Conservation (phyloP, 75 land plant species). For the Isoetes taiwanensis region DNA sequence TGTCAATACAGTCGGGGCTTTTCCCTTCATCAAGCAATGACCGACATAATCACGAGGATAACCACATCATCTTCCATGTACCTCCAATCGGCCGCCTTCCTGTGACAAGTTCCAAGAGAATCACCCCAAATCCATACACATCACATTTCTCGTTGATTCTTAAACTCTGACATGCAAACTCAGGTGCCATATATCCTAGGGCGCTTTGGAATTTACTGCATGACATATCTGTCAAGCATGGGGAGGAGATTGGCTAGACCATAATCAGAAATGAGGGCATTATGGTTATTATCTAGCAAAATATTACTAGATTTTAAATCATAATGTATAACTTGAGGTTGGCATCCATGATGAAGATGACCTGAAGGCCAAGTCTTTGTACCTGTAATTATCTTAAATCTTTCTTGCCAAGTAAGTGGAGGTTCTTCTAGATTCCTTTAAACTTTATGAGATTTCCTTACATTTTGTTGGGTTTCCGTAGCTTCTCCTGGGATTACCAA, state of each 20-base stretch:
- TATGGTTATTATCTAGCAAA: conserved; percentile 43
- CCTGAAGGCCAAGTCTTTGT: conserved; percentile 73
- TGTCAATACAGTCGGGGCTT: conserved; percentile 52
- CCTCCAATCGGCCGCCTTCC: conserved; percentile 79
- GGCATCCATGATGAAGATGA: conserved; percentile 75
- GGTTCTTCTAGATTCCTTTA: conserved; percentile 8
- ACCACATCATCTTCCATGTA: conserved; percentile 80
- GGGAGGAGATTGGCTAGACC: conserved; percentile 83
- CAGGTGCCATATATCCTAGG: conserved; percentile 87
- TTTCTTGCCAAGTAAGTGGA: conserved; percentile 53
- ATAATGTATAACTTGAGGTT: conserved; percentile 71
- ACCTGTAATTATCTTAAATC: conserved; percentile 66
- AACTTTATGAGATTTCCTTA: too few species aligned
- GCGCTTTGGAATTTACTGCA: conserved; percentile 61
- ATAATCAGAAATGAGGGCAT: conserved; percentile 66
- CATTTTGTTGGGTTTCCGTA: too few species aligned
- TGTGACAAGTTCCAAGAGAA: conserved; percentile 78
- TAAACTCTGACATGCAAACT: conserved; percentile 70
- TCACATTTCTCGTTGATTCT: conserved; percentile 90
- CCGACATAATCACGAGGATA: conserved; percentile 64
- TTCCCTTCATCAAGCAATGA: conserved; percentile 57
- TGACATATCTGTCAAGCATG: conserved; percentile 58
- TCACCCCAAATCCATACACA: conserved; percentile 72
- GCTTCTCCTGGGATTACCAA: too few species aligned
- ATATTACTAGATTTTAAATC: conserved; percentile 83